Evolutionary conservation across 768 basidiomycete genomes (phyloP), one percentile per base, ranked within the genome.

Genomic region (Pholiota conissans): DNA sequence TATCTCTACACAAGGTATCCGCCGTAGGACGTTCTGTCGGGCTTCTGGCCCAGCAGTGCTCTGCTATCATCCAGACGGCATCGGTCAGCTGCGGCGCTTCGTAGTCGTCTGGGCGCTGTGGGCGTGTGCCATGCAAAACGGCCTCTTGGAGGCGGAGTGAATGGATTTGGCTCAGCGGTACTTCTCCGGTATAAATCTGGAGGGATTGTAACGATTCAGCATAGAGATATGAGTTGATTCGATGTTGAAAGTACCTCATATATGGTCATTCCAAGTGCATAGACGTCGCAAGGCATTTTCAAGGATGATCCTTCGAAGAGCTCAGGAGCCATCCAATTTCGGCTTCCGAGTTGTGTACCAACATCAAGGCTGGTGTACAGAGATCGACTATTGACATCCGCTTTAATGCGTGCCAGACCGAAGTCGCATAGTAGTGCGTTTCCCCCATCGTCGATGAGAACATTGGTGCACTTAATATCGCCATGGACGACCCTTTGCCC

Each of bases 251-350:
- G 14, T 27, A 71, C 67, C 64, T 70, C 69, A 40, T 67, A 67
- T 10, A 63, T 56, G 7, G 65, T 70, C 69, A 70, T 68, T 6
- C 55, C 61, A 49, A 68, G 65, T 1, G 67, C 57, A 46, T 70
- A 70, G 16, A 69, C 60, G 24, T 71, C 68, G n/a, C 58, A 63
- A 2, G 63, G 56, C 5, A 49, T 30, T 37, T 55, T 52, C 27
- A 61, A 55, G 1, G 50, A 56, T 6, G 55, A 56, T 16, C 69
- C 69, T 14, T 47, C 30, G 30, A 70, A 56, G 5, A 61, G 45
- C 55, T 70, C 68, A 0, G 69, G 68, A 5, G 68, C 62, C 69
- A 69, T 69, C 68, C 69, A 71, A 52, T 71, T 64, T 16, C 60
- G 62, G 22, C 67, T 67, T 5, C 69, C 68, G 6, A 58, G 42